Percentiles rank a stretch among this genome's conserved stretches.
phyloP scores from a whole-genome alignment of 805 yeast genomes.

The Cyberlindnera misumaiensis region DNA sequence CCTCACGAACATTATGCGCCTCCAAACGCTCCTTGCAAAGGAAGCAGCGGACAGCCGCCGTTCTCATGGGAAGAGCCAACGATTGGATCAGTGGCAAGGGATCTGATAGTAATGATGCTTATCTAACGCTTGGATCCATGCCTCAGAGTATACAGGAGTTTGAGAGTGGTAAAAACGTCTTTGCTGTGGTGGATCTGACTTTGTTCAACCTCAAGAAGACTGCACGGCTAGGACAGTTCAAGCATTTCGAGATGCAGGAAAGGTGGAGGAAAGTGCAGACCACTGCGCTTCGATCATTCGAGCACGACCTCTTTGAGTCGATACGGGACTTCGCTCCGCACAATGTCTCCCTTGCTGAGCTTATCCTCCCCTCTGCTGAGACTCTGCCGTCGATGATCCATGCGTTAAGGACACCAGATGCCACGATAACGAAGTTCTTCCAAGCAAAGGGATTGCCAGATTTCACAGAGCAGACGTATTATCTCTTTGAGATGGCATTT shows the following conservation, averaged over 20 bases:
- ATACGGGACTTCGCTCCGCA: not conserved
- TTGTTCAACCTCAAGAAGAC: not conserved
- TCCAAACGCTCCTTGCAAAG: no score
- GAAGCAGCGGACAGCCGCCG: no score
- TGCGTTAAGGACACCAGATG: not conserved
- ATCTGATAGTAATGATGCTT: not conserved
- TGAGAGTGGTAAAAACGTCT: not conserved
- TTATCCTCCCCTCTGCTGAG: not conserved
- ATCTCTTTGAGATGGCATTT: slow-evolving; percentile 11
- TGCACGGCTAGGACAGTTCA: not conserved
- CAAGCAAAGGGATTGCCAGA: not conserved
- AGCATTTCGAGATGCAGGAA: not conserved
- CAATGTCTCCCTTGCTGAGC: not conserved
- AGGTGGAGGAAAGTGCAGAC: not conserved
- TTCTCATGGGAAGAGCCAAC: not conserved
- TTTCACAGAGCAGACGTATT: slow-evolving; percentile 3
- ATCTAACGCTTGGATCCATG: not conserved
- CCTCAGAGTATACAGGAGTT: not conserved
- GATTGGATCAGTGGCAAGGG: slow-evolving; percentile 1
- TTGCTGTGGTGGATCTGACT: no score
- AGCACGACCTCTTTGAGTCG: slow-evolving; percentile 5
- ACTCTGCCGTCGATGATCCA: not conserved
- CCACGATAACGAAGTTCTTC: slow-evolving; percentile 5
- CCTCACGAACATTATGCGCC: no score
- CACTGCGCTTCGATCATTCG: slow-evolving; percentile 3